Evolutionary conservation across 345 rosid genomes (phyloP).

Genomic region (Boechera stricta): DNA sequence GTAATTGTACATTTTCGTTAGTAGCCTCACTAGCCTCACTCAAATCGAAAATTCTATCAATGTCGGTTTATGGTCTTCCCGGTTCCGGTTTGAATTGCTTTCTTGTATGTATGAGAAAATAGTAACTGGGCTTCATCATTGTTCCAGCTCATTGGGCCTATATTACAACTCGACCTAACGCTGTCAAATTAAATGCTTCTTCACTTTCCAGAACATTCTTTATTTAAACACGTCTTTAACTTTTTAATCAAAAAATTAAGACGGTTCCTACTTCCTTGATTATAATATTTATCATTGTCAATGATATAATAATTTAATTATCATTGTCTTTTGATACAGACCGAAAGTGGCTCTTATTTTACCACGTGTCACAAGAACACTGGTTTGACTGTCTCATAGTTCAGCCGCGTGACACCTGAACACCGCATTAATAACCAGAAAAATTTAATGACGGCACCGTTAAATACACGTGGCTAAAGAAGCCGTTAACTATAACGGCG

Average conservation of each 20-base stretch:
- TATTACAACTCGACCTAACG: not conserved
- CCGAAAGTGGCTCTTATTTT: constrained; percentile 10
- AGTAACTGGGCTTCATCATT: not conserved
- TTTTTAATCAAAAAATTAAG: not conserved
- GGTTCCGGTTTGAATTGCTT: not conserved
- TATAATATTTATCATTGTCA: not conserved
- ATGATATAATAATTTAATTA: not conserved
- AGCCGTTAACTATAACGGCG: constrained; percentile 24
- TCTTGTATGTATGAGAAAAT: not conserved
- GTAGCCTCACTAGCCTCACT: too few relatives aligned
- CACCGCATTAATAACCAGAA: not conserved
- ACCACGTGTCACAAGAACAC: not conserved
- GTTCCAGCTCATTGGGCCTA: constrained; percentile 12
- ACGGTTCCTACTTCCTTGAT: constrained; percentile 25
- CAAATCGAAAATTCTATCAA: not conserved
- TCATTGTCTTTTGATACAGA: constrained; percentile 7
- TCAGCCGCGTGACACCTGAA: constrained; percentile 17
- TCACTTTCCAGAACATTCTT: not conserved
- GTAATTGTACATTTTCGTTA: too few relatives aligned
- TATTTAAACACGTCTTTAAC: not conserved
- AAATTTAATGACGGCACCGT: constrained; percentile 23
- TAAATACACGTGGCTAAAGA: not conserved
- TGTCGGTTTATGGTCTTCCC: not conserved
- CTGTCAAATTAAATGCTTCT: not conserved
- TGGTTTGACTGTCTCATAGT: not conserved